Conservation (phyloP, 23 red algal species). For the Gracilariopsis chorda region DNA sequence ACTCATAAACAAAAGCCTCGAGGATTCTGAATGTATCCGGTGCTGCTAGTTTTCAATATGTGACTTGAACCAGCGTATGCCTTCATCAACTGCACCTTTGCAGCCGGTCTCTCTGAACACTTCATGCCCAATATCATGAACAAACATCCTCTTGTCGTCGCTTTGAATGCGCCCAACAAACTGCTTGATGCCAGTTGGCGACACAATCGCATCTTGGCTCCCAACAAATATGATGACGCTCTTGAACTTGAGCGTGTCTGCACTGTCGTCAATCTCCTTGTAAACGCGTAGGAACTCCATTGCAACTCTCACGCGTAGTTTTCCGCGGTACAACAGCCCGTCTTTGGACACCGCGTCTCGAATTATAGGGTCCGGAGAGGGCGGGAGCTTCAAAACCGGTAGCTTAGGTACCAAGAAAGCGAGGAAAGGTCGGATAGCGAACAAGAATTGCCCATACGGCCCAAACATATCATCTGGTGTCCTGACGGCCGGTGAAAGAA, state of each 20-base stretch:
- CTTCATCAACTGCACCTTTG: slow-evolving; percentile 15
- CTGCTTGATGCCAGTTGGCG: slow-evolving; percentile 62
- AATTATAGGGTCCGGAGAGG: slow-evolving; percentile 61
- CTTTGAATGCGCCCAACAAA: slow-evolving; percentile 54
- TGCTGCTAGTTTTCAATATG: neutral
- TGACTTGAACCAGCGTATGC: slow-evolving; percentile 23
- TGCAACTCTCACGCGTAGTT: slow-evolving; percentile 69
- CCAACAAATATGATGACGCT: slow-evolving; percentile 69
- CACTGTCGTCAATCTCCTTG: slow-evolving; percentile 52
- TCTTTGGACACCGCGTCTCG: slow-evolving; percentile 79
- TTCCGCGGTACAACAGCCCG: slow-evolving; percentile 65
- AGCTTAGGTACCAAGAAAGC: slow-evolving; percentile 55
- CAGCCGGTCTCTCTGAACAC: slow-evolving; percentile 43
- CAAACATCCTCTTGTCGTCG: slow-evolving; percentile 42
- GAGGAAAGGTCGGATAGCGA: slow-evolving; percentile 48
- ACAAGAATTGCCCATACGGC: slow-evolving; percentile 76
- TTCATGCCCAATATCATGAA: slow-evolving; percentile 42
- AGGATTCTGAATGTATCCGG: no score
- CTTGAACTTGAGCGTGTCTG: slow-evolving; percentile 37
- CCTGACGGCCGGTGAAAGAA: slow-evolving; percentile 81
- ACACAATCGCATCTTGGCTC: slow-evolving; percentile 74
- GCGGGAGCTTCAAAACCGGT: slow-evolving; percentile 73
- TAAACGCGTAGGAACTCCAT: slow-evolving; percentile 83
- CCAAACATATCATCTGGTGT: slow-evolving; percentile 94
- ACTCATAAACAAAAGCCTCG: no score